Base-by-base conservation (phyloP, 805 yeast species). In the Starmerella asiatica region DNA sequence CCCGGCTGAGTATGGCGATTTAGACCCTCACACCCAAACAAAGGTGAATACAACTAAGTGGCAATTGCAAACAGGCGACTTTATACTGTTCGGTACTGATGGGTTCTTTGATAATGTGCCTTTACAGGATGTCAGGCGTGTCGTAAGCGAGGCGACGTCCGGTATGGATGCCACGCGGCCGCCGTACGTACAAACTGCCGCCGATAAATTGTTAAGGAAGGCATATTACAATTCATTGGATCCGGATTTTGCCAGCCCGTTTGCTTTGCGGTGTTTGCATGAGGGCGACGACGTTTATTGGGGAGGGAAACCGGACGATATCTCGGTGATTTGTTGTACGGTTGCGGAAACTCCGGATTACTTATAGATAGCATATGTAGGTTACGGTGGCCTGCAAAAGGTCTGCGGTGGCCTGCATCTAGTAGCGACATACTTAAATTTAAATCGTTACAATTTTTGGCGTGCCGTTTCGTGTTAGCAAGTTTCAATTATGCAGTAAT, bases 251-350 rank as follows among this genome's bases (percentile, higher is more conserved):
- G 84, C 86, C 16, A 76, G 93, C 45, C 93, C 88, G 0, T 88
- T 88, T 60, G 79, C 94, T 6, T 85, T 48, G 12, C 79, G 58
- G 82, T 78, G 53, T 64, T 80, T 40, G 67, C 38, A 42, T 17
- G 42, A 43, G 18, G 77, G 9, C 65, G 73, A 48, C 56, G 15
- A 21, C 17, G 45, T 36, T 21, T 44, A 41, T 33, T 78, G 37
- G 72, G 97, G 98, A 26, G 98, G 98, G 12, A 88, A 88, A 62
- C 93, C 85, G 34, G 98, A 88, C 61, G 98, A 88, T 59, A 79
- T 91, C 29, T 84, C 97, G 1, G 73, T 79, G 15, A 79, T 86
- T 23, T n/a, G 29, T 7, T 23, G 37, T 14, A 11, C n/a, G 6
- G 30, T 27, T 8, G n/a, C 15, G 8, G 36, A 21, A 21, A 31